phyloP scores from a whole-genome alignment of 1,139 yeast species.

The Blastobotrys ciferrii region DNA sequence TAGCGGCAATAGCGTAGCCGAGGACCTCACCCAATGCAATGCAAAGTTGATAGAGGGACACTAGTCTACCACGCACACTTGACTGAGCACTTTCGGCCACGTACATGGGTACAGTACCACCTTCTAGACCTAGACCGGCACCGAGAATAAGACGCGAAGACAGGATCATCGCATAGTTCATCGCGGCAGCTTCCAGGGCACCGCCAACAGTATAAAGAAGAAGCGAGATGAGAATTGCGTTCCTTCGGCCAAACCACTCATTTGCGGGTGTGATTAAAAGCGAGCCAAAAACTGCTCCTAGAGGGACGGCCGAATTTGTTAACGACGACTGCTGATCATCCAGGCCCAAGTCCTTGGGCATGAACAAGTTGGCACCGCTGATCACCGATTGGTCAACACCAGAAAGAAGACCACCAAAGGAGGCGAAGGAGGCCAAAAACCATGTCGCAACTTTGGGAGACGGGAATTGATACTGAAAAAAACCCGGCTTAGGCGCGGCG shows the following conservation, averaged over 20 bases:
- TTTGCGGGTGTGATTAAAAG: conserved; percentile 31
- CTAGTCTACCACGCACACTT: conserved; percentile 51
- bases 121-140: conserved; percentile 59
- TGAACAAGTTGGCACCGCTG: conserved; percentile 55
- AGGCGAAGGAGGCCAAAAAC: conserved; percentile 51
- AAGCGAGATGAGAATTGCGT: conserved; percentile 52
- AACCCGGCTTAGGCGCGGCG: conserved; percentile 5
- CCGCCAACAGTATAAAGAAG: conserved; percentile 57
- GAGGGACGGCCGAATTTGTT: conserved; percentile 56
- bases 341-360: conserved; percentile 52
- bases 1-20: conserved; percentile 57
- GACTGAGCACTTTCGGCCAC: conserved; percentile 60
- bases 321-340: conserved; percentile 34
- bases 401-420: conserved; percentile 58
- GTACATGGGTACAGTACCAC: conserved; percentile 59
- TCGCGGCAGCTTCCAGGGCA: conserved; percentile 52
- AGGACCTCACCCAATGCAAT: conserved; percentile 59
- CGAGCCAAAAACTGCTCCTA: conserved; percentile 48
- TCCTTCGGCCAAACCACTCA: conserved; percentile 53
- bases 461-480: conserved; percentile 34
- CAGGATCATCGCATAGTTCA: conserved; percentile 44
- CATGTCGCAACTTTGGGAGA: conserved; percentile 47
- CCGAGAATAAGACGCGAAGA: conserved; percentile 59
- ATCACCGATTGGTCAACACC: conserved; percentile 59
- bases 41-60: conserved; percentile 56